Evolutionary conservation across 352 stramenopile genomes (phyloP), one percentile per base, ranked within the genome.

Genomic region (Phytophthora sansomeana): DNA sequence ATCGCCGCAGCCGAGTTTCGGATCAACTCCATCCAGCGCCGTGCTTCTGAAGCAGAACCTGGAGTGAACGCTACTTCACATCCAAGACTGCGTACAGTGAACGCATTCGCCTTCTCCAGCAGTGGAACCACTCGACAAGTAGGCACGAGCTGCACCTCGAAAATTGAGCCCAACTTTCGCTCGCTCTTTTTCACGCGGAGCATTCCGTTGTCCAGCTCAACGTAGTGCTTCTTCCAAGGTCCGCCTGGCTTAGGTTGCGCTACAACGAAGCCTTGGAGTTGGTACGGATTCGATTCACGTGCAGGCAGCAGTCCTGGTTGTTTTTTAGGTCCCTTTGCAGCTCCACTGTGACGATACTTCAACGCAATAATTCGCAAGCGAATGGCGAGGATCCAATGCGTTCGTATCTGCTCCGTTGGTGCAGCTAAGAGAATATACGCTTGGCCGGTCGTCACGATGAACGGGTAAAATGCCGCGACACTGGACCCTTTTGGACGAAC

Each of bases 131-230:
- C 47, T 1, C 71, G 55, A 46, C 76, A 89, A 1, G 74, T 90
- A 24, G 81, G 81, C 10, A 92, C 44, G 1, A 91, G 60, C 6
- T 67, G 68, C 7, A 80, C 82, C 46, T 90, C 79, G 14, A 89
- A 79, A 14, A 81, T 77, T 1, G 80, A 75, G 5, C 81, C 80
- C 3, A 92, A 48, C 32, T 74, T 80, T 4, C 80, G 68, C 51
- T 90, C 84, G 39, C 70, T 90, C 28, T 64, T 69, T 54, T 92
- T 92, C 56, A 92, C 71, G 17, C 85, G 81, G 28, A 92, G 61
- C 60, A 88, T 84, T 13, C 80, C 77, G 47, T 91, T 86, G 28
- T 89, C 78, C 1, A 91, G 56, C 39, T 91, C 84, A 19, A 91
- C 80, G 39, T 80, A 91, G 33, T 74, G 65, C 21, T 72, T 69